Base-by-base conservation (phyloP, 805 yeast genomes). In the Babjeviella inositovora region DNA sequence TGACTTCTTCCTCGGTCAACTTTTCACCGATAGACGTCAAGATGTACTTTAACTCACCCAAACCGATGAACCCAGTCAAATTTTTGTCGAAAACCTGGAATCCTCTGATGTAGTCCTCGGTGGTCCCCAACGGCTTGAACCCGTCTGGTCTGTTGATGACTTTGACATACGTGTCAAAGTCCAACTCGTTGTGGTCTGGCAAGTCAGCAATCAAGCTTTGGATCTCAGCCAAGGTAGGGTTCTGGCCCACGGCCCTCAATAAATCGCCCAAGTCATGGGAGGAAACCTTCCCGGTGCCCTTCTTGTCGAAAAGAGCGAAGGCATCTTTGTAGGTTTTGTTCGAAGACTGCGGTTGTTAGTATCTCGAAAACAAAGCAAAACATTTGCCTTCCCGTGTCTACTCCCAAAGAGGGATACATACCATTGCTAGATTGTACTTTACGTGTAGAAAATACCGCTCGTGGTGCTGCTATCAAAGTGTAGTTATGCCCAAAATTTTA, bases 31-130 rank as follows among this genome's bases (percentile, higher is more conserved):
- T 72, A 5, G 94, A 77, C 16, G 98, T 90, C 43, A 90, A 62
- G 47, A 90, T 84, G 53, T 90, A 90, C 47, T 93, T 70, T 39
- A 90, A 65, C 53, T 90, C 97, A 28, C 99, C 99, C 21, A 90
- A 93, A 19, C 96, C 93, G 37, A 90, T 90, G 53, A 74, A 80
- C 5, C 99, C 99, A 11, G 95, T 77, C 33, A 76, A 70, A 34
- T 84, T 93, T 57, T 87, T 90, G 56, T 90, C 99, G 38, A 90
- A 90, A 5, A 90, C 96, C 56, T 90, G 97, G 68, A 90, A 90
- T 0, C 63, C 63, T n/a, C n/a, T n/a, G 43, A 90, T 70, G 50
- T 87, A 90, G 48, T 90, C 98, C 11, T 20, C n/a, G n/a, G n/a
- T n/a, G n/a, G n/a, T n/a, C n/a, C 94, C 94, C 29, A 80, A 64